Percentiles rank a stretch among this genome's conserved stretches.
These are phyloP conservation scores for Posidonia oceanica DNA, from an alignment of 116 monocot species.

Conservation along the genomic window DNA sequence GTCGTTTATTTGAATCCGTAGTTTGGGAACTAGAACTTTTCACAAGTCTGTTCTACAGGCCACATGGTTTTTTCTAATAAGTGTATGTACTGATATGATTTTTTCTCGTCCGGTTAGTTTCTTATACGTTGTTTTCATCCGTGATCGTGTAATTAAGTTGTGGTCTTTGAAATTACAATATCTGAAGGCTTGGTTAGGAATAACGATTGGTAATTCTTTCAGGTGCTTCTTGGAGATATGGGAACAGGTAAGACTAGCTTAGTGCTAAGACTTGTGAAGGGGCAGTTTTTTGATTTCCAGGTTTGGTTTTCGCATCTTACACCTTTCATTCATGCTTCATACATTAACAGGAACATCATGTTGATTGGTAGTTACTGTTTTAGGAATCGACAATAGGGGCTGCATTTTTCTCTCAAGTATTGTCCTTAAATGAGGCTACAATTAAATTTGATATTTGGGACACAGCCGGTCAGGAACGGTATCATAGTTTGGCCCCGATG, in stretches of 20 bases:
- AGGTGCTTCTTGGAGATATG: conserved; percentile 38
- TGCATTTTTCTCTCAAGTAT: conserved; percentile 41
- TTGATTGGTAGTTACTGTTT: neutral
- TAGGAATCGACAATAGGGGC: conserved; percentile 55
- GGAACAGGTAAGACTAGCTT: conserved; percentile 35
- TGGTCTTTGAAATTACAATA: neutral
- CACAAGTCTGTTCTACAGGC: no score
- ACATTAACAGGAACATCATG: no score
- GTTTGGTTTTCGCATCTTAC: neutral
- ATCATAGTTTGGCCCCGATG: conserved; percentile 49
- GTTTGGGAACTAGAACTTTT: no score
- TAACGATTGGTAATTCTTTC: neutral
- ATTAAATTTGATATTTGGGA: conserved; percentile 50
- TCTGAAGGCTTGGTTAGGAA: no score
- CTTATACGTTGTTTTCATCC: no score
- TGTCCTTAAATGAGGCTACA: conserved; percentile 30
- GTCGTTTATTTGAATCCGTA: no score
- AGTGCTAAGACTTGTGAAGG: conserved; percentile 30
- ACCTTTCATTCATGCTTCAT: no score
- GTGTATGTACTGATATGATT: no score
- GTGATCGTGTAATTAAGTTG: neutral
- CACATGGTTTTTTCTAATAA: no score
- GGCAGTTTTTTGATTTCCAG: conserved; percentile 32
- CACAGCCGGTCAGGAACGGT: conserved; percentile 46
- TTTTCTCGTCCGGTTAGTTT: no score